Evolutionary conservation across 768 basidiomycete genomes (phyloP).

Genomic region (Serendipita indica): DNA sequence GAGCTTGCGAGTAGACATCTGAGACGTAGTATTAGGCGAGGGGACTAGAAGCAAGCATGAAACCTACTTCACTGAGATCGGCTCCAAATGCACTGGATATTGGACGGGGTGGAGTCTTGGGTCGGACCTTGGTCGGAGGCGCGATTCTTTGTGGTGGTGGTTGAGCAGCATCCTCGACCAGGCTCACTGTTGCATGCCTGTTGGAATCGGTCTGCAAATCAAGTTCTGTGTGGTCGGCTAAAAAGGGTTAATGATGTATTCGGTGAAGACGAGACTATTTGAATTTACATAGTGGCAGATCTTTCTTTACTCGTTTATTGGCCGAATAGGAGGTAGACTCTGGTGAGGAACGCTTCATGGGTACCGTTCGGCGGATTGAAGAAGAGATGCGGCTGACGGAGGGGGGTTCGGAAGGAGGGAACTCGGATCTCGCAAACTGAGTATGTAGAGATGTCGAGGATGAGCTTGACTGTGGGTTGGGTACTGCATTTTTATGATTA

Average conservation of each 20-base stretch:
- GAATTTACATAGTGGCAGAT: not conserved
- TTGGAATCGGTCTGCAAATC: not conserved
- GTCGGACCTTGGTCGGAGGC: not conserved
- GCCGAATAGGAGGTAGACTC: not conserved
- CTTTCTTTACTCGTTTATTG: not conserved
- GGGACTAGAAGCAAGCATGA: not conserved
- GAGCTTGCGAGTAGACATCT: not conserved
- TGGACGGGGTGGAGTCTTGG: not conserved
- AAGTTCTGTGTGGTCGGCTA: not conserved
- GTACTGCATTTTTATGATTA: not conserved
- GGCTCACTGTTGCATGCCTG: not conserved
- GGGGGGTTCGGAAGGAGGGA: not conserved
- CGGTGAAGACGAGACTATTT: not conserved
- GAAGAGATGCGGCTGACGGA: not conserved
- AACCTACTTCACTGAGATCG: not conserved
- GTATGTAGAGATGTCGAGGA: not conserved
- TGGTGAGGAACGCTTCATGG: not conserved
- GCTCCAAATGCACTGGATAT: not conserved
- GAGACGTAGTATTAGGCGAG: not conserved
- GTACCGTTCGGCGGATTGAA: not conserved
- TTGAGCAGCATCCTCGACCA: not conserved
- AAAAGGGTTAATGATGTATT: not conserved
- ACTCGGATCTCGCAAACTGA: not conserved
- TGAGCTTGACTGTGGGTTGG: not conserved
- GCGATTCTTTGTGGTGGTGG: not conserved